phyloP scores from a whole-genome alignment of 306 rosid genomes.

The Ochetophila trinervis region DNA sequence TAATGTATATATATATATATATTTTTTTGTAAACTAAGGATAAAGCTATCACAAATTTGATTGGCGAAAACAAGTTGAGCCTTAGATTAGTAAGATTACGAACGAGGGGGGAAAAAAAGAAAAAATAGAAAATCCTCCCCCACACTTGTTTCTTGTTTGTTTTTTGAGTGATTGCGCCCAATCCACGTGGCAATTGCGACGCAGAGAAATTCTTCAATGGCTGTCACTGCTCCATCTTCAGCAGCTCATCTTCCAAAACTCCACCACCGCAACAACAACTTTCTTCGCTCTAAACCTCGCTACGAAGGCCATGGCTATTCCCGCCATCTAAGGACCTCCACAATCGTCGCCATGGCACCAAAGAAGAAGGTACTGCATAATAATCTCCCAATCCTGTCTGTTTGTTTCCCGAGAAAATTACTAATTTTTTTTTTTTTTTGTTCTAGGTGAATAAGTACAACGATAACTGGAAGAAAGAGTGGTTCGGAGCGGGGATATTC shows the following conservation, averaged over 20 bases:
- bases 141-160: not conserved
- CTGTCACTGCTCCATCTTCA: conserved; percentile 54
- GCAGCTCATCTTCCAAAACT: conserved; percentile 35
- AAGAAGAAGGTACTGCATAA: conserved; percentile 50
- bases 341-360: conserved; percentile 74
- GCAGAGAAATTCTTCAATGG: conserved; percentile 40
- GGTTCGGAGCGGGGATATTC: conserved; percentile 95
- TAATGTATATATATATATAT: no score
- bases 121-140: not conserved
- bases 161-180: not conserved
- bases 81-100: conserved; percentile 5
- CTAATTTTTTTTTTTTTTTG: not conserved
- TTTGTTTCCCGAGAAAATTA: conserved; percentile 13
- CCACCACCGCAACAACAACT: conserved; percentile 19
- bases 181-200: conserved; percentile 61
- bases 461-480: conserved; percentile 68
- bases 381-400: not conserved
- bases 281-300: conserved; percentile 31
- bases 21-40: conserved; percentile 33
- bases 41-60: conserved; percentile 44
- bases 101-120: no score
- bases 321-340: conserved; percentile 28
- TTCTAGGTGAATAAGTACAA: conserved; percentile 84
- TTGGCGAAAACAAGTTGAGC: conserved; percentile 42
- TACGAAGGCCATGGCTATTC: not conserved